Base-by-base conservation (phyloP, 192 early-diverging fungal species). In the Gigaspora rosea region DNA sequence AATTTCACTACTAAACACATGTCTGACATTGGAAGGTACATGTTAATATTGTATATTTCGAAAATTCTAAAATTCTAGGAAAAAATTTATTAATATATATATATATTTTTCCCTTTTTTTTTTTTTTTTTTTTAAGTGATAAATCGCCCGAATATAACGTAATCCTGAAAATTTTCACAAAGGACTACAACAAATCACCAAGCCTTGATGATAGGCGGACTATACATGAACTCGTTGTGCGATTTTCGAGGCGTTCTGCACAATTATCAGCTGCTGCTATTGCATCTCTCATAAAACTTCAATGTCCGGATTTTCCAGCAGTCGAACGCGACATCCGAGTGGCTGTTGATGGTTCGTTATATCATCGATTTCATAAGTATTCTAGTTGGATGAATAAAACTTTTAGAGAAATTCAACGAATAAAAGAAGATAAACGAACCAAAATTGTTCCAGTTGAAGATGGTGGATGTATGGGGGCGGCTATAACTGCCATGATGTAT, bases 261-360 rank as follows among this genome's bases (percentile, higher is more conserved):
- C 89, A 93, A 59, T 88, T 97, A 46, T 86, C 90, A 75, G 90
- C 92, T 27, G 90, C 87, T 35, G 91, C 88, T n/a, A 86, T 90
- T 41, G 87, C 86, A 15, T 83, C 91, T 56, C 80, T 89, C 62
- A 80, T 90, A 48, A 59, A 87, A 64, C 64, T 66, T 47, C 64
- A 66, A 46, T 66, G 64, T 9, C 35, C 35, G 9, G 8, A 33
- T n/a, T 47, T 36, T 69, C 57, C 79, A 66, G 61, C 68, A 50
- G 61, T 75, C 65, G 64, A 83, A 71, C 61, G 79, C 57, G 76
- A 86, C 73, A 84, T 91, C 75, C 92, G 94, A 22, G 90, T 98
- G 32, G 97, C 93, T 54, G 91, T 98, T 65, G 95, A 96, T 69
- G 97, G 97, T 35, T 93, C 92, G 49, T 87, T 95, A 51, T 98